Evolutionary conservation across 805 yeast species (phyloP), one percentile per base, ranked within the genome.

Genomic region (Cyberlindnera sargentensis): DNA sequence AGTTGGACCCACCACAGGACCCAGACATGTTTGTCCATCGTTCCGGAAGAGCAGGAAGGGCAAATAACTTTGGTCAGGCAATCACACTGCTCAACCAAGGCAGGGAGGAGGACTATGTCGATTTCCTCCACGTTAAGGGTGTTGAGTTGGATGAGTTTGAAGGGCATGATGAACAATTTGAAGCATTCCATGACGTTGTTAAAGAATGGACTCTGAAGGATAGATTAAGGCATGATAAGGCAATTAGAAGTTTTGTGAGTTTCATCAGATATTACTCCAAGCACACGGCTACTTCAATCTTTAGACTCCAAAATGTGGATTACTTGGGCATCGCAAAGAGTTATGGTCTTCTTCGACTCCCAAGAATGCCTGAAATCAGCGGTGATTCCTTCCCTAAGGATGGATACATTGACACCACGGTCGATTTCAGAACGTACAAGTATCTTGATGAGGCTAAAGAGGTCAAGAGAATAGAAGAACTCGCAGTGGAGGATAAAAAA

Each of bases 11-110:
- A 2, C 99, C 99, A 1, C 80, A 88, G 0, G 96, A 90, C 52
- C 87, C 97, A 0, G 95, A 84, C 57, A 78, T 88, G 58, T 93
- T 91, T 57, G 72, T 91, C 36, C 99, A 93, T 62, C 75, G 99
- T 59, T 85, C 91, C 64, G 99, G 99, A 24, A 75, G 99, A 57
- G 88, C 99, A 0, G 99, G 95, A 0, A 70, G 99, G 48, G 97
- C 97, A 0, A 90, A 91, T 46, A 78, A 79, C 47, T 71, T 72
- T 4, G 99, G 99, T 3, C 75, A 72, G 45, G 95, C 95, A 0
- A 68, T 88, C 3, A 78, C 86, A 1, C 72, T 93, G 64, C 64
- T 93, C 34, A 80, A 76, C 48, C 72, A 72, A 39, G 91, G 88
- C 6, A 72, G 85, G 43, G 99, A 93, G 58, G 84, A 80, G 52